Percentiles rank a stretch among this genome's conserved stretches.
These are phyloP conservation scores for Pleurotus salmoneostramineus DNA, from an alignment of 768 basidiomycete species.

Conservation along the genomic window DNA sequence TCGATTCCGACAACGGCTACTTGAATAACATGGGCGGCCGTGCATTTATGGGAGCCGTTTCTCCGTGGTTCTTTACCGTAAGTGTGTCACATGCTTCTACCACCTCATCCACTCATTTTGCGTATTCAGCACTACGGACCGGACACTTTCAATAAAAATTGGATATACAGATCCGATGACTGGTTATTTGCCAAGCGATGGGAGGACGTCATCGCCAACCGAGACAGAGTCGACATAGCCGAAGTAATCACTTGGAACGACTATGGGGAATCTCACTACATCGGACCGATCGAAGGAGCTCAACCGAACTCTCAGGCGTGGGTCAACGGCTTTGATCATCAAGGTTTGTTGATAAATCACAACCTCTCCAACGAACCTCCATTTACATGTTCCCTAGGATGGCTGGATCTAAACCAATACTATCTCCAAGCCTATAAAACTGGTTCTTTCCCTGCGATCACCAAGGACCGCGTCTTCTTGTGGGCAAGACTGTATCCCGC, in stretches of 20 bases:
- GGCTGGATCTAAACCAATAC: slow-evolving; percentile 62
- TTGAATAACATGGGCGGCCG: slow-evolving; percentile 1
- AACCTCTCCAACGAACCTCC: slow-evolving; percentile 10
- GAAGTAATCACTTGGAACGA: slow-evolving; percentile 72
- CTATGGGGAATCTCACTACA: slow-evolving; percentile 75
- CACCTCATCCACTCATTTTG: no score
- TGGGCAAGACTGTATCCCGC: slow-evolving; percentile 69
- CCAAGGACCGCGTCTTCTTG: slow-evolving; percentile 60
- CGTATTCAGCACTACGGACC: slow-evolving; percentile 48
- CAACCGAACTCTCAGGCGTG: slow-evolving; percentile 72
- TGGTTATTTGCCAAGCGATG: slow-evolving; percentile 66
- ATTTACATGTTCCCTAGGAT: slow-evolving; percentile 33
- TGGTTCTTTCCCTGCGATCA: slow-evolving; percentile 53
- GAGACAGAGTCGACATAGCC: slow-evolving; percentile 55
- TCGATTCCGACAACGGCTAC: not conserved
- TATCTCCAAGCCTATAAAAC: slow-evolving; percentile 73
- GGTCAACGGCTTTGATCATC: slow-evolving; percentile 65
- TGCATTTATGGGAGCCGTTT: slow-evolving; percentile 50
- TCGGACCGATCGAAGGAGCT: slow-evolving; percentile 71
- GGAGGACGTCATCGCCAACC: slow-evolving; percentile 57
- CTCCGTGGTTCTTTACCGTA: slow-evolving; percentile 73
- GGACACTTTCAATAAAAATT: slow-evolving; percentile 71
- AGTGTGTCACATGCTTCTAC: not conserved
- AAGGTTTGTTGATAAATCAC: slow-evolving; percentile 22
- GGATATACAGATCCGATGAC: slow-evolving; percentile 64